Evolutionary conservation across 2,329 filamentous ascomycete genomes (phyloP).

Genomic region (Fusarium vanettenii): DNA sequence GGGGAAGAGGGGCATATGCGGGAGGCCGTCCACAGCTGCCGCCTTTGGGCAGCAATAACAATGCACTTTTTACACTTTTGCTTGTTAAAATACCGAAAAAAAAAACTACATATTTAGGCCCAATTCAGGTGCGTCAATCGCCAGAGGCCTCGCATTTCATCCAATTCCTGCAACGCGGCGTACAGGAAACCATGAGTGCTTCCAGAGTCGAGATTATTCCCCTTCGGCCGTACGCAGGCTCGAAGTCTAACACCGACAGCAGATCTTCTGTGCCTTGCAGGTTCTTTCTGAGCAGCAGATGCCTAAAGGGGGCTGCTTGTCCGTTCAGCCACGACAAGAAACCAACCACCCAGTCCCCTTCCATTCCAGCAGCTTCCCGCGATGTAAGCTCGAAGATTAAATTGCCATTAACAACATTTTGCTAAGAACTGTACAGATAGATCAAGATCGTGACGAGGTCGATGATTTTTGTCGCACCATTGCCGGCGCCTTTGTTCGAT

Average conservation of each 20-base stretch:
- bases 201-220: neutral
- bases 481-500: constrained; percentile 44
- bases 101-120: neutral
- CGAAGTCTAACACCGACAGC: neutral
- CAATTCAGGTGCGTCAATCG: neutral
- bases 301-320: neutral
- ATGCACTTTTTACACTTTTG: neutral
- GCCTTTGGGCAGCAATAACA: neutral
- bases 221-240: neutral
- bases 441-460: neutral
- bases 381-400: neutral
- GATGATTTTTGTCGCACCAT: neutral
- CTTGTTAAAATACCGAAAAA: rapidly evolving
- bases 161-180: neutral
- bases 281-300: neutral
- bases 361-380: neutral
- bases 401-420: too few relatives aligned
- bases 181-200: neutral
- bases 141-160: neutral
- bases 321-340: neutral
- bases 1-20: neutral
- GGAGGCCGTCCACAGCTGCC: neutral
- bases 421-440: neutral
- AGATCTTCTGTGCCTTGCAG: neutral
- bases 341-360: neutral